Evolutionary conservation across 352 stramenopile genomes (phyloP).

Genomic region (Phytopythium boreale): DNA sequence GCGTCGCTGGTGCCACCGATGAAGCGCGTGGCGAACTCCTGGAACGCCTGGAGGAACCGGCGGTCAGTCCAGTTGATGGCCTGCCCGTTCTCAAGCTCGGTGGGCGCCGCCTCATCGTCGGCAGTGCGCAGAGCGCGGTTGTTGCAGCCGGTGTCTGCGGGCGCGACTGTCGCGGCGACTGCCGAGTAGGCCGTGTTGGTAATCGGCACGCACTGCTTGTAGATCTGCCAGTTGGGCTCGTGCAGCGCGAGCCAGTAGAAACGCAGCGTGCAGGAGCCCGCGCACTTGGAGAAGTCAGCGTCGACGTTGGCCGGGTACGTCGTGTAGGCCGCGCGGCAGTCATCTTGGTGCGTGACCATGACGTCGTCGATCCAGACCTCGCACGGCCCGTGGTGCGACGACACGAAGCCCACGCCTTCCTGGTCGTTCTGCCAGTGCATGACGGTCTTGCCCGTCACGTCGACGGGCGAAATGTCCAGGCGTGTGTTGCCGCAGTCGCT

Average conservation of each 20-base stretch:
- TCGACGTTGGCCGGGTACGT: constrained; percentile 26
- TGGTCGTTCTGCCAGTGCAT: constrained; percentile 53
- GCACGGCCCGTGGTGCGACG: constrained; percentile 50
- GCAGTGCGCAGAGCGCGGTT: constrained; percentile 19
- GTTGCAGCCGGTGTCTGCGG: constrained; percentile 16
- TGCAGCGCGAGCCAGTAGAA: constrained; percentile 40
- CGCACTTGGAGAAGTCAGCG: constrained; percentile 24
- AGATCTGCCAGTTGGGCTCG: constrained; percentile 38
- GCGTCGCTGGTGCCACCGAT: neutral
- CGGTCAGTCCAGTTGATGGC: constrained; percentile 28
- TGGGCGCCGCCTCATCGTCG: constrained; percentile 15
- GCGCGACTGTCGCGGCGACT: constrained; percentile 3
- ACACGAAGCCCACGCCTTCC: constrained; percentile 43
- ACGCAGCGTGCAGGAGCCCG: constrained; percentile 21
- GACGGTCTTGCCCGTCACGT: constrained; percentile 34
- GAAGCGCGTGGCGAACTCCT: constrained; percentile 24
- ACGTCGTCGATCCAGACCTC: constrained; percentile 58
- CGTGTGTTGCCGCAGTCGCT: constrained; percentile 39
- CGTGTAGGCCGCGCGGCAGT: constrained; percentile 37
- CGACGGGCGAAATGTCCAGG: constrained; percentile 27
- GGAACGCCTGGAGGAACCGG: constrained; percentile 30
- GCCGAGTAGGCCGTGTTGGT: constrained; percentile 13
- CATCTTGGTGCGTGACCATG: constrained; percentile 39
- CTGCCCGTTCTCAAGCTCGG: constrained; percentile 14
- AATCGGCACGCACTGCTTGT: constrained; percentile 35